Percentiles rank a stretch among this genome's conserved stretches.
Evolutionary conservation across 208 protist species (phyloP).

Genomic region (Crithidia acanthocephali): DNA sequence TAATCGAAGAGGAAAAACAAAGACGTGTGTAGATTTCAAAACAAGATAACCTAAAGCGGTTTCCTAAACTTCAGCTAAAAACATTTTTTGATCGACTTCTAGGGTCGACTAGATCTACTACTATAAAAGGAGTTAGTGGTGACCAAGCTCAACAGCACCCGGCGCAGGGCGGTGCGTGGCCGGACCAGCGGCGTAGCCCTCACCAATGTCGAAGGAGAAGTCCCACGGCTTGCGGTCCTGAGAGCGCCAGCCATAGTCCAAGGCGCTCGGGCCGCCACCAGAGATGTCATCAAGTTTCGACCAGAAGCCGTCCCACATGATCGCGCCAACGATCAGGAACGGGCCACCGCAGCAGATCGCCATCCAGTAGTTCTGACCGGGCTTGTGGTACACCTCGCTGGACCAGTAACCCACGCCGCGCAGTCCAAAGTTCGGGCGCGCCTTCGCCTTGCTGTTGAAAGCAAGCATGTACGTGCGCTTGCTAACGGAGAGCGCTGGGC

Average conservation of each 20-base stretch:
- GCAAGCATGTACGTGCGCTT: slow-evolving; percentile 84
- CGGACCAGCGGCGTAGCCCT: slow-evolving; percentile 85
- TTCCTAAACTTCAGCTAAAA: slow-evolving; percentile 20
- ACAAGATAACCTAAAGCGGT: slow-evolving; percentile 11
- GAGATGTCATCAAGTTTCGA: slow-evolving; percentile 84
- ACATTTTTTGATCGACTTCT: slow-evolving; percentile 9
- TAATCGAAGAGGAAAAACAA: slow-evolving; percentile 11
- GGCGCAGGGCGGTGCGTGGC: slow-evolving; percentile 66
- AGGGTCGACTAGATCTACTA: background rate
- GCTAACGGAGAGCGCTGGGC: slow-evolving; percentile 61
- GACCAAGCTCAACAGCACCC: slow-evolving; percentile 76
- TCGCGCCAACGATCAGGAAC: slow-evolving; percentile 69
- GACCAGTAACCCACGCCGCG: slow-evolving; percentile 81
- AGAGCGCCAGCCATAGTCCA: slow-evolving; percentile 82
- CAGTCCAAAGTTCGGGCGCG: slow-evolving; percentile 88
- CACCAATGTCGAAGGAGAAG: slow-evolving; percentile 89
- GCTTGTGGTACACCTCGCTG: slow-evolving; percentile 85
- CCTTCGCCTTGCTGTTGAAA: slow-evolving; percentile 89
- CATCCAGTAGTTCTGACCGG: slow-evolving; percentile 83
- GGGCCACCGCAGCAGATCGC: slow-evolving; percentile 51
- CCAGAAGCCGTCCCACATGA: slow-evolving; percentile 87
- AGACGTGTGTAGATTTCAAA: slow-evolving; percentile 10
- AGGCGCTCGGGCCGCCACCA: slow-evolving; percentile 72
- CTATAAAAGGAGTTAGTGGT: slow-evolving; percentile 48
- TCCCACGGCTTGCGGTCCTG: slow-evolving; percentile 88